A percentile compares a stretch with the other conserved stretches of the same genome.
Conservation (phyloP, 2,329 filamentous ascomycete genomes). For the Cercospora sp. region DNA sequence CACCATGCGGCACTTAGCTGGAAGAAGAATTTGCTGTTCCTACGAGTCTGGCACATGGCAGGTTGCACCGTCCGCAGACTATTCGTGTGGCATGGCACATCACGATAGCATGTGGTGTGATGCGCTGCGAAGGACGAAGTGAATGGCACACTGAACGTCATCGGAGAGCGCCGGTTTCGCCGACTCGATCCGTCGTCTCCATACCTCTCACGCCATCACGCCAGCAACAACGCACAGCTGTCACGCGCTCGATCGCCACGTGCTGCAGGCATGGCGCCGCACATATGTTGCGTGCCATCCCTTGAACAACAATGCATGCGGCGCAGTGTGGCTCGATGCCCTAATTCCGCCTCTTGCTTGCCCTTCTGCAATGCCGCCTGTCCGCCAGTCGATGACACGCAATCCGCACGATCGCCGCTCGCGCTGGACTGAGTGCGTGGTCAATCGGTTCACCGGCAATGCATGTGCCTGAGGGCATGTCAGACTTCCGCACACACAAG, state of each 20-base stretch:
- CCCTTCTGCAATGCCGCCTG: neutral
- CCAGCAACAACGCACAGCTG: neutral
- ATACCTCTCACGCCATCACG: neutral
- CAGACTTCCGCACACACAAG: neutral
- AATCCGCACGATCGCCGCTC: neutral
- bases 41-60: neutral
- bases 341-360: neutral
- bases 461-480: neutral
- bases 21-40: neutral
- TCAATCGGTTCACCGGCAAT: neutral
- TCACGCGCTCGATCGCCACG: neutral
- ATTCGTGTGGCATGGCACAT: slow-evolving; percentile 6
- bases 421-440: neutral
- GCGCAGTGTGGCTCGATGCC: neutral
- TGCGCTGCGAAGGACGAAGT: neutral
- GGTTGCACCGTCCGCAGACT: neutral
- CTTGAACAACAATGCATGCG: neutral
- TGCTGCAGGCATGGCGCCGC: neutral
- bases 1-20: neutral
- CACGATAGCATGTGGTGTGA: slow-evolving; percentile 12
- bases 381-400: neutral
- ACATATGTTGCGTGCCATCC: neutral
- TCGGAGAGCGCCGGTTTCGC: neutral
- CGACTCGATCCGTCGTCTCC: neutral
- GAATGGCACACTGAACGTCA: neutral